phyloP scores from a whole-genome alignment of 2,329 filamentous ascomycete species.

The Scedosporium aurantiacum region DNA sequence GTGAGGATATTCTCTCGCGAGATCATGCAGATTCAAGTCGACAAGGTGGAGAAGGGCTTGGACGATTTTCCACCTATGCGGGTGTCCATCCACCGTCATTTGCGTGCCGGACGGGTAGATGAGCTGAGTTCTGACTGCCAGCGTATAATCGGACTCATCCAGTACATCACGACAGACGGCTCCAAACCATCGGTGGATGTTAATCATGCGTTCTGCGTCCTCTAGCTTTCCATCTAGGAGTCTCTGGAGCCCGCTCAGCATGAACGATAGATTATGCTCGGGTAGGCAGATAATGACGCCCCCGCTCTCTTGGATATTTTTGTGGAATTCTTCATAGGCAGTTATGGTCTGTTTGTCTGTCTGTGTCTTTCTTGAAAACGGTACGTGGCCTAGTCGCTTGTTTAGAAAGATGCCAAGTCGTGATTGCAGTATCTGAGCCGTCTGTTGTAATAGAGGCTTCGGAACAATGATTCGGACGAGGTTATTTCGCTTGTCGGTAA shows the following conservation, averaged over 20 bases:
- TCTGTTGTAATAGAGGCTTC: constrained; percentile 44
- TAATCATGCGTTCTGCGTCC: constrained; percentile 36
- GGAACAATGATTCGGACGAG: constrained; percentile 45
- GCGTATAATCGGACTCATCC: constrained; percentile 50
- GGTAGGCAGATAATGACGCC: constrained; percentile 51
- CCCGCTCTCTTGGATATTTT: constrained; percentile 24
- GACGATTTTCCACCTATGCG: constrained; percentile 37
- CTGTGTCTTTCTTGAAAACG: constrained; percentile 42
- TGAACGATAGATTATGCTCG: constrained; percentile 55
- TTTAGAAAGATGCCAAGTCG: constrained; percentile 44
- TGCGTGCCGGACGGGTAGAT: constrained; percentile 45
- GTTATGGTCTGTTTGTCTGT: constrained; percentile 19
- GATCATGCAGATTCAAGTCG: constrained; percentile 21
- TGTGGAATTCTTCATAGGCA: constrained; percentile 27
- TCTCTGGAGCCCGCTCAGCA: constrained; percentile 47
- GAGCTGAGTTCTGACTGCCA: constrained; percentile 42
- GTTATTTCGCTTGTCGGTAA: constrained; percentile 32
- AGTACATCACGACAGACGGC: constrained; percentile 45
- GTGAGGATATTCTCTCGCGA: constrained; percentile 26
- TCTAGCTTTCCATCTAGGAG: constrained; percentile 33
- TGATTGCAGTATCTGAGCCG: constrained; percentile 42
- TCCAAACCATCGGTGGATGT: constrained; percentile 38
- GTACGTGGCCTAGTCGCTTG: constrained; percentile 42
- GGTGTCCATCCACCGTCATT: constrained; percentile 37
- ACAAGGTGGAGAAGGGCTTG: constrained; percentile 30